Percentiles rank a stretch among this genome's conserved stretches.
Evolutionary conservation across 805 yeast species (phyloP).

Genomic region (Vanderwaltozyma polyspora): DNA sequence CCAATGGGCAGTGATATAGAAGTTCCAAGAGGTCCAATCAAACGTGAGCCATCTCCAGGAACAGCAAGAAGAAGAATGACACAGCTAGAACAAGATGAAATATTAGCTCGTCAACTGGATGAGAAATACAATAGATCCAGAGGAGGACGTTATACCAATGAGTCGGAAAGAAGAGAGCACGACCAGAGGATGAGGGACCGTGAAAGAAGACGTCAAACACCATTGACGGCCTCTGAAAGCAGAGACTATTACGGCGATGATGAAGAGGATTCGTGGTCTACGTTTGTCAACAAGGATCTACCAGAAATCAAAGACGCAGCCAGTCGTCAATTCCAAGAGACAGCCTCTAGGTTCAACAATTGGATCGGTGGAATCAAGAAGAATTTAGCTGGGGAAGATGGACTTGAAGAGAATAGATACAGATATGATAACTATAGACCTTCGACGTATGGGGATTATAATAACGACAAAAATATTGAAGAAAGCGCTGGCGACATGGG

Average conservation of each 20-base stretch:
- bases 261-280: conserved; percentile 43
- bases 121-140: conserved; percentile 37
- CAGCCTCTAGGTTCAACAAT: conserved; percentile 58
- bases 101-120: conserved; percentile 71
- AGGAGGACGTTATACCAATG: conserved; percentile 10
- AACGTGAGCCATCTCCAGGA: not conserved
- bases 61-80: not conserved
- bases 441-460: not conserved
- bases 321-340: conserved; percentile 68
- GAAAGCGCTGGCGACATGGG: not conserved
- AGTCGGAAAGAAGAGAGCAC: conserved; percentile 13
- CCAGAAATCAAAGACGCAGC: conserved; percentile 57
- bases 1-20: conserved; percentile 44
- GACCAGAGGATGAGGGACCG: conserved; percentile 21
- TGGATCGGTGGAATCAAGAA: conserved; percentile 58
- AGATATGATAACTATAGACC: conserved; percentile 1
- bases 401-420: conserved; percentile 1
- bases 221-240: conserved; percentile 8
- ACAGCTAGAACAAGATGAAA: conserved; percentile 65
- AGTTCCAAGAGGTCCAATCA: conserved; percentile 30
- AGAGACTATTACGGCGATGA: conserved; percentile 21
- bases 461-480: not conserved
- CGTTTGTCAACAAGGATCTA: conserved; percentile 43
- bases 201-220: conserved; percentile 13
- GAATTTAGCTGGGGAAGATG: conserved; percentile 10